Base-by-base conservation (phyloP, 441 rosid genomes). In the Arabidopsis hybrid region DNA sequence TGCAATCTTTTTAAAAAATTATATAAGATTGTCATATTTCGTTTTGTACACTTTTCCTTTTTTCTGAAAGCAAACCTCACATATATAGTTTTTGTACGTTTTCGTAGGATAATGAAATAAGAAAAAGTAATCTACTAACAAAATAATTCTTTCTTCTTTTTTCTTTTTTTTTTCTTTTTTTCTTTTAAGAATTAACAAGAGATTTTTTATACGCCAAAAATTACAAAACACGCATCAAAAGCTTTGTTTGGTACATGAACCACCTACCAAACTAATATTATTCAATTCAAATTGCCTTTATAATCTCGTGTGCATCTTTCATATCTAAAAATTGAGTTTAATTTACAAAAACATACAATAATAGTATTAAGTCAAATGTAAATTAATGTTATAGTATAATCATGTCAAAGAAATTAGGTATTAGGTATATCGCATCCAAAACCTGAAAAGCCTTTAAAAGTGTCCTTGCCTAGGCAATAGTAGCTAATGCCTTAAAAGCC, bases 171-270 rank as follows among this genome's bases (percentile, higher is more conserved):
- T 31, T 31, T 29, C 32, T 29, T 29, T 29, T 4, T 31, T 31
- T 31, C 4, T 31, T 31, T 4, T 3, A 31, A 31, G 32, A 31
- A 50, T 32, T 2, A 18, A 46, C 8, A 69, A 62, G 42, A 13
- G 1, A 0, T 1, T 14, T 36, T 52, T 1, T 16, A 12, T 45
- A 0, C 45, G 55, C 35, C 46, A 63, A 17, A 62, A 64, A 64
- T 60, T 71, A 18, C 1, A 65, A 59, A 77, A 58, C 76, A 77
- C 72, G 63, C 72, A 71, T 50, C 36, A 65, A 71, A 63, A 63
- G 34, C 49, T 65, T 71, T 65, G 45, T 65, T 71, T 65, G 76
- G 80, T 71, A 75, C 58, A 65, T 58, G 72, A 76, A 47, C 50
- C 72, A 76, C 57, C 76, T 8, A 77, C 51, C 72, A 49, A 71